Conservation (phyloP, 495 filamentous ascomycete species). For the Pyronema domesticum region DNA sequence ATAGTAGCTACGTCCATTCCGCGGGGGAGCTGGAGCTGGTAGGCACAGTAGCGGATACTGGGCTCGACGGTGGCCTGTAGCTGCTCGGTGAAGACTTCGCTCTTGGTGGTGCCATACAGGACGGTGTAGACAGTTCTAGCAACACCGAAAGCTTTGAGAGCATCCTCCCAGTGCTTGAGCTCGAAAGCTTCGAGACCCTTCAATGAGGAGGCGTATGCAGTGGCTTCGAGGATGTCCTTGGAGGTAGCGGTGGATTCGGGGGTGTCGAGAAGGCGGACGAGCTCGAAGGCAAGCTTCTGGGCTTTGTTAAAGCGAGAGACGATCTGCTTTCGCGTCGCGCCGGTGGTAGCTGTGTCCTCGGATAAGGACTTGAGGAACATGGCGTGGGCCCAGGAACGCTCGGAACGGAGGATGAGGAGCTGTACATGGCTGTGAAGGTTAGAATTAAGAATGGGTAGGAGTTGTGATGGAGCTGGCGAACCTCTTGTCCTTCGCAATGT, state of each 20-base stretch:
- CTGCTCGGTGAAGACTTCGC: constrained; percentile 68
- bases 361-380: constrained; percentile 79
- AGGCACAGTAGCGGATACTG: constrained; percentile 84
- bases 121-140: constrained; percentile 68
- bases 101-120: constrained; percentile 36
- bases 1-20: constrained; percentile 63
- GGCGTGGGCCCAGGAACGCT: constrained; percentile 90
- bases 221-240: constrained; percentile 65
- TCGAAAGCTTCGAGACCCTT: constrained; percentile 63
- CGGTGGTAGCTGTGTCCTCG: constrained; percentile 62
- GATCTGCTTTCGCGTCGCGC: constrained; percentile 66
- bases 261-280: constrained; percentile 45
- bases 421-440: constrained; percentile 46
- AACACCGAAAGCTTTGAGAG: constrained; percentile 54
- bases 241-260: constrained; percentile 43
- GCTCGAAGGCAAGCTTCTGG: constrained; percentile 44
- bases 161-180: constrained; percentile 68
- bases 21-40: constrained; percentile 68
- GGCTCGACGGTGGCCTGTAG: constrained; percentile 75
- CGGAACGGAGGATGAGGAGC: constrained; percentile 64
- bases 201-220: constrained; percentile 61
- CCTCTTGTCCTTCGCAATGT: constrained; percentile 62
- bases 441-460: constrained; percentile 12
- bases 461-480: constrained; percentile 28
- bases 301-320: constrained; percentile 74